Evolutionary conservation across 352 stramenopile species (phyloP).

Genomic region (Blastocystis sp.): DNA sequence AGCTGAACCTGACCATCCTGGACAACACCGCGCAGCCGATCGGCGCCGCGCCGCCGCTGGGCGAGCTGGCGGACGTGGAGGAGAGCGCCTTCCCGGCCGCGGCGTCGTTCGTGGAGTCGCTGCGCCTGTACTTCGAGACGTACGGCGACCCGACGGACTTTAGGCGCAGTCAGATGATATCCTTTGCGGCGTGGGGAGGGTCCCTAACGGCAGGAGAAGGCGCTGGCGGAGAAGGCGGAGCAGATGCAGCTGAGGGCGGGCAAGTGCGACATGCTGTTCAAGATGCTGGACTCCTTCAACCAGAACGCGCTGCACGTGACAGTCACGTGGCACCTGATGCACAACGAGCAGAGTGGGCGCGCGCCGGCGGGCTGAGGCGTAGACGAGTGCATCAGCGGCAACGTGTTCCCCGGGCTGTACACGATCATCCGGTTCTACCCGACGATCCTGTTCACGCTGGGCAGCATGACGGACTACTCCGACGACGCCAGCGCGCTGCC

Average conservation of each 20-base stretch:
- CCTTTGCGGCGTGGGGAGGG: not conserved
- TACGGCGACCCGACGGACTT: conserved; percentile 54
- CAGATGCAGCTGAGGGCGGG: conserved; percentile 54
- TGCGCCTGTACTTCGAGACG: conserved; percentile 47
- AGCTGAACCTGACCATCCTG: conserved; percentile 53
- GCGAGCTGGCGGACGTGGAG: not conserved
- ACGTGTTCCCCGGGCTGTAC: conserved; percentile 48
- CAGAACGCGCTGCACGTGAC: conserved; percentile 61
- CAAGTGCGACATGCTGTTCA: conserved; percentile 61
- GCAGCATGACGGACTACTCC: conserved; percentile 45
- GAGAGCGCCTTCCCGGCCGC: not conserved
- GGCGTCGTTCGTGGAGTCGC: not conserved
- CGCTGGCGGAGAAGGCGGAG: conserved; percentile 12
- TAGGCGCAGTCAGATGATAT: conserved; percentile 23
- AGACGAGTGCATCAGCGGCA: conserved; percentile 55
- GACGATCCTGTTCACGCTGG: conserved; percentile 54
- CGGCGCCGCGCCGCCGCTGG: not conserved
- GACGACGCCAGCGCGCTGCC: conserved; percentile 23
- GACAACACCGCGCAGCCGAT: not conserved
- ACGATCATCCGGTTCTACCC: conserved; percentile 37
- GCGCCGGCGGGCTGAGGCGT: not conserved
- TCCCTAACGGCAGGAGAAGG: conserved; percentile 52
- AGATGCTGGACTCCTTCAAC: conserved; percentile 65
- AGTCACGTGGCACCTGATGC: conserved; percentile 55
- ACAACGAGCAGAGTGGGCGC: not conserved